Base-by-base conservation (phyloP, 108 stramenopile species). In the Cyclotella atomus region DNA sequence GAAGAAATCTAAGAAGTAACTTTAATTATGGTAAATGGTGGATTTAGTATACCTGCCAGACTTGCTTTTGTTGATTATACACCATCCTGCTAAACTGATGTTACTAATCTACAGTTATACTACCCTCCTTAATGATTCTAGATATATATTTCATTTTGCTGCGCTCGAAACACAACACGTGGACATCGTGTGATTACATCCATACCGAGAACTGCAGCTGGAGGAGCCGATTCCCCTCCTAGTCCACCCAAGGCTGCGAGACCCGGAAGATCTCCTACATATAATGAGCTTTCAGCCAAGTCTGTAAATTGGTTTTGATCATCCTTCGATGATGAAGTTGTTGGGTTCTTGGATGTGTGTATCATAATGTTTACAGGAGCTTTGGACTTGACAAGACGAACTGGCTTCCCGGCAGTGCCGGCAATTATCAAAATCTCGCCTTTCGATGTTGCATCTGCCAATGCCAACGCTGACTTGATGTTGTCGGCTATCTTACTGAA, bases 201-300 rank as follows among this genome's bases (percentile, higher is more conserved):
- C 88, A 89, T 88, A 25, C 92, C 92, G 47, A 93, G 75, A 14
- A 93, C 87, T 19, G 81, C 87, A 9, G 88, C 87, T 0, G 91
- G 89, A 17, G 92, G 85, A 25, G 77, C 77, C 5, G 84, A 73
- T 38, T 87, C 85, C 2, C 77, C 87, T 23, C 85, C 87, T 21
- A 88, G 41, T 24, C 88, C 89, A 55, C 83, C 83, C 62, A 93
- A 35, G 0, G 92, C 92, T 25, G 88, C 79, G 32, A 93, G 59
- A 0, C 92, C 92, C 25, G 92, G 92, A 20, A 93, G 71, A 65
- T 93, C 84, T 35, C 92, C 92, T 45, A 93, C 87, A 63, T 70
- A 93, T 0, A 88, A 43, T n/a, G 61, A 25, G 14, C 45, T 41
- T 17, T 60, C 35, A 23, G 83, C 86, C 44, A 87, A 77, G 15